Evolutionary conservation across 2,329 filamentous ascomycete species (phyloP), one percentile per base, ranked within the genome.

Genomic region (Claviceps sp.): DNA sequence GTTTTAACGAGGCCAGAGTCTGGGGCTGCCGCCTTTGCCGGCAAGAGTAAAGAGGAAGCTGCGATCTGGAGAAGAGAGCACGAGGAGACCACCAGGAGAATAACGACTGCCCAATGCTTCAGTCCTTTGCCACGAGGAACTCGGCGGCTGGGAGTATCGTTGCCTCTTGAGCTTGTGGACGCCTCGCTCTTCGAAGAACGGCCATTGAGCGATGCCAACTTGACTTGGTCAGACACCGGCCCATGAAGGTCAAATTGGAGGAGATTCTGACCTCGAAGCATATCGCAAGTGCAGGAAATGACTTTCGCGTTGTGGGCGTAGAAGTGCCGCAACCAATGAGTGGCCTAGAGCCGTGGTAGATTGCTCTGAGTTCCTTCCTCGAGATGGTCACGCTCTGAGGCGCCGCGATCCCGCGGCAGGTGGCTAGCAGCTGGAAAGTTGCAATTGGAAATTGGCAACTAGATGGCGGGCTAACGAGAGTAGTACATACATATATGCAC

Each of bases 21-120:
- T 24, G n/a, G 43, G 22, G 20, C 46, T 24, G 30, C 6, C 22
- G 50, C 24, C 42, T 44, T 52, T 24, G 44, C 24, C 20, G 34
- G 30, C 1, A 5, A 38, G 22, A 43, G 18, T 42, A 14, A 45
- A 20, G 20, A 37, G 51, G 53, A 54, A 54, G 45, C 45, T 36
- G 48, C 53, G 53, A 54, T 48, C 48, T 44, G 24, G 18, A 16
- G 20, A 22, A 34, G 11, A 14, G 22, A 20, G 24, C 30, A 24
- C 30, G 30, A 34, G 30, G 8, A 34, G 30, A 34, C 30, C 30
- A 34, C 30, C 30, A 22, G 18, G 22, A 47, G 9, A n/a, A 36
- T 8, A 22, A n/a, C 5, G 6, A 36, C 18, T 30, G 24, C 30
- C n/a, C 14, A 30, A 24, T 22, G 38, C 4, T 45, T 22, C 18